Conservation (phyloP, 2,329 filamentous ascomycete species). For the Coniochaeta pulveracea region DNA sequence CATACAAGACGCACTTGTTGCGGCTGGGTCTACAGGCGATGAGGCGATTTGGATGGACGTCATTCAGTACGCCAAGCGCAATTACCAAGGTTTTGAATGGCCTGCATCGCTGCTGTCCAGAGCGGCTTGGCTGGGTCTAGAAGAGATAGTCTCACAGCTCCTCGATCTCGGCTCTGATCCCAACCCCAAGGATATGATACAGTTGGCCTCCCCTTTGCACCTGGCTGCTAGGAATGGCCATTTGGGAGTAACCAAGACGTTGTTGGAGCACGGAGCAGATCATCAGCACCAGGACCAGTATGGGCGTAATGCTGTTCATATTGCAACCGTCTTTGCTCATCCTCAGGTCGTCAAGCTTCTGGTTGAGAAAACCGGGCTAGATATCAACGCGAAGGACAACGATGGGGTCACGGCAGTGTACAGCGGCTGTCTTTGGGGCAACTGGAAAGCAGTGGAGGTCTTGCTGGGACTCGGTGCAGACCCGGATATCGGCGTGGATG, state of each 20-base stretch:
- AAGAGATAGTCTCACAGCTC: neutral
- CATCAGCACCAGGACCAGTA: neutral
- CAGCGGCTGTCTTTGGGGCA: conserved; percentile 1
- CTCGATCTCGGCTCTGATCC: conserved; percentile 2
- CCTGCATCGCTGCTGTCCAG: neutral
- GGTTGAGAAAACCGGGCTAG: neutral
- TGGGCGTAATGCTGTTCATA: neutral
- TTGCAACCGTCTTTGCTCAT: neutral
- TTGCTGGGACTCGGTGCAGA: neutral
- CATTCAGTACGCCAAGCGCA: neutral
- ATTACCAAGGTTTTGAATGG: neutral
- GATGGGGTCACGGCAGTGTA: conserved; percentile 1
- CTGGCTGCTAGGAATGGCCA: conserved; percentile 1
- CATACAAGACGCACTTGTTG: neutral
- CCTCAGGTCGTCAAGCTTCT: neutral
- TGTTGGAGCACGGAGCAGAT: conserved; percentile 1
- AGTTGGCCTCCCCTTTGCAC: neutral
- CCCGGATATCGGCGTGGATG: neutral
- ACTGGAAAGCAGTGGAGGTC: conserved; percentile 1
- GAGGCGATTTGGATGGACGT: neutral
- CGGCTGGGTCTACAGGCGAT: neutral
- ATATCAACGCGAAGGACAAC: neutral
- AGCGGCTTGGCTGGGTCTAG: neutral
- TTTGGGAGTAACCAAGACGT: neutral
- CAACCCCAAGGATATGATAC: neutral